Base-by-base conservation (phyloP, 2,329 filamentous ascomycete species). In the Hypoxylon sp. region DNA sequence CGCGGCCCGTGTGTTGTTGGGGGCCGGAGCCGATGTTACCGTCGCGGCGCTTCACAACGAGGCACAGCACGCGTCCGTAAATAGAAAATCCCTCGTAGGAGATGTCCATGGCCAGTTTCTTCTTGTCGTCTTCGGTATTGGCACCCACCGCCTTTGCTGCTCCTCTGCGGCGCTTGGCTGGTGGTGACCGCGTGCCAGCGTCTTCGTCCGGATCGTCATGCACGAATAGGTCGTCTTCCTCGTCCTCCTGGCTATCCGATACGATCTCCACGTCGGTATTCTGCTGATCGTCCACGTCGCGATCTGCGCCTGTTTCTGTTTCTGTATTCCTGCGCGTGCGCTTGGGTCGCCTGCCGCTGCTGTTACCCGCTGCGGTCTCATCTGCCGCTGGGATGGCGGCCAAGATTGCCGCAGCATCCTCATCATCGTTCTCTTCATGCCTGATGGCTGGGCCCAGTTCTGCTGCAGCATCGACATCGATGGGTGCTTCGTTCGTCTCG, bases 1-100 rank as follows among this genome's bases (percentile, higher is more conserved):
- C 74, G 51, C 67, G 72, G 69, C 58, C 74, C 67, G 58, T 75
- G n/a, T n/a, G n/a, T 67, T 55, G 75, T 78, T 60, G 78, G 48
- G 78, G 76, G 70, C 80, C 84, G 70, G 79, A 82, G 49, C 61
- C 46, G 61, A 68, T 68, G 65, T 33, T 68, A 68, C 82, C 84
- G 69, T 89, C 90, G 65, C 91, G 89, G 76, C 91, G 92, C 78
- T 89, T 90, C 74, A 99, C 90, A 7, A 99, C 91, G 62, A 99
- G 84, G 78, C 94, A 98, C 24, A 99, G 83, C 48, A 97, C 93
- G 71, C 93, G 91, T 9, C 96, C 93, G 80, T 97, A 97, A 75
- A 99, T 97, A 72, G 91, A 92, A 80, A 98, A 98, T 7, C 96
- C 95, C 74, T 98, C 93, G 79, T 98, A 99, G 12, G 89, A 90